Evolutionary conservation across 2,329 filamentous ascomycete genomes (phyloP).

Genomic region (Tolypocladium pustulatum): DNA sequence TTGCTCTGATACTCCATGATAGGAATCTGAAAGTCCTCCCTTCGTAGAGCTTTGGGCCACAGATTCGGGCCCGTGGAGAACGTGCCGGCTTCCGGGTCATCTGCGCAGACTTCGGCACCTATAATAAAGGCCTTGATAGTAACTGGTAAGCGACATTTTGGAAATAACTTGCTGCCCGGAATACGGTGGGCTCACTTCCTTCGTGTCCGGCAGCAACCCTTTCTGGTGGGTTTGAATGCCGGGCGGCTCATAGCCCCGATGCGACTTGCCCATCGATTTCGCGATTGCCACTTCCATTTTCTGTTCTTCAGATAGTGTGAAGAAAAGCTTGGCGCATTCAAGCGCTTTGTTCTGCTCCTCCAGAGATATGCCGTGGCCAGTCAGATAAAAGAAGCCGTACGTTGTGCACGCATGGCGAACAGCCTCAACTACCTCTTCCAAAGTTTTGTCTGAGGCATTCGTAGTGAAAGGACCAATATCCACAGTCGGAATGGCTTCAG

Average conservation of each 20-base stretch:
- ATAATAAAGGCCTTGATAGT: neutral
- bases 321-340: constrained; percentile 13
- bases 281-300: constrained; percentile 15
- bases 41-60: neutral
- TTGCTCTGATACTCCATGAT: constrained; percentile 1
- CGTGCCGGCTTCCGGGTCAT: constrained; percentile 1
- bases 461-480: constrained; percentile 15
- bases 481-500: constrained; percentile 14
- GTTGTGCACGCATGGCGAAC: constrained; percentile 14
- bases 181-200: neutral
- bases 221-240: constrained; percentile 17
- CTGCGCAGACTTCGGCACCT: neutral
- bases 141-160: neutral
- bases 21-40: neutral
- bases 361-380: constrained; percentile 16
- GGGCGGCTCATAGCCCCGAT: constrained; percentile 16
- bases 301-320: constrained; percentile 13
- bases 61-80: constrained; percentile 3
- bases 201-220: constrained; percentile 15
- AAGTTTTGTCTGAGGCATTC: constrained; percentile 8
- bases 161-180: neutral
- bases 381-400: constrained; percentile 20
- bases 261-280: constrained; percentile 16
- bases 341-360: constrained; percentile 10
- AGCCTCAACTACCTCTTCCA: constrained; percentile 12